These are phyloP conservation scores for Sugiyamaella neomexicana DNA, from an alignment of 1,139 yeast genomes.

Conservation along the genomic window DNA sequence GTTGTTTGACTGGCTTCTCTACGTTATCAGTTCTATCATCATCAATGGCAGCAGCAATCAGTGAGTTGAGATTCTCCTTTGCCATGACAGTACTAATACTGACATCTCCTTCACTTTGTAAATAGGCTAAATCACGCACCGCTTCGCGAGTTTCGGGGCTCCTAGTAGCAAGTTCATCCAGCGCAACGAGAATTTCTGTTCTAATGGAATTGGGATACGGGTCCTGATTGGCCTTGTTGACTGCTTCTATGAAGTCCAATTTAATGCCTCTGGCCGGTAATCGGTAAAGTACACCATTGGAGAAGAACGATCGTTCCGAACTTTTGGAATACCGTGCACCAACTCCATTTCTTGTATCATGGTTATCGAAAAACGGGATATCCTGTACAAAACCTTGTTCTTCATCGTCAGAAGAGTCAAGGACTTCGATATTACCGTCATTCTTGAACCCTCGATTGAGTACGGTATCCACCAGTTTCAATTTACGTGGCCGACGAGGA, in stretches of 20 bases:
- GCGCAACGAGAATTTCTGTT: constrained; percentile 35
- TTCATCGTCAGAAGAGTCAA: constrained; percentile 42
- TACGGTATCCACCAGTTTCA: constrained; percentile 55
- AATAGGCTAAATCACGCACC: constrained; percentile 39
- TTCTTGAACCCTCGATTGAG: constrained; percentile 63
- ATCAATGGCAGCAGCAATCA: constrained; percentile 45
- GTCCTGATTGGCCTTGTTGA: constrained; percentile 29
- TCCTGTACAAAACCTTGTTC: constrained; percentile 36
- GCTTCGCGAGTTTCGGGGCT: constrained; percentile 37
- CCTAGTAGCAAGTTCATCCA: constrained; percentile 40
- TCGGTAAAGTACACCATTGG: constrained; percentile 57
- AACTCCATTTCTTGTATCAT: constrained; percentile 47
- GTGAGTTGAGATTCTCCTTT: constrained; percentile 36
- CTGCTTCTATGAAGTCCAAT: constrained; percentile 64
- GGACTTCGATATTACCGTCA: constrained; percentile 66
- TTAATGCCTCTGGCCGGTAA: constrained; percentile 72
- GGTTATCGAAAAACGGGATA: constrained; percentile 49
- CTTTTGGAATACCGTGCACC: constrained; percentile 45
- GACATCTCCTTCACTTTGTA: constrained; percentile 33
- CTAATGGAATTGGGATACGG: constrained; percentile 31
- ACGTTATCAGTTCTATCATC: neutral
- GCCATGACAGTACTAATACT: constrained; percentile 34
- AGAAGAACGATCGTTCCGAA: constrained; percentile 43
- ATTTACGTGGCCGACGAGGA: constrained; percentile 54
- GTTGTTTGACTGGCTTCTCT: neutral